phyloP scores from a whole-genome alignment of 1,284 basidiomycete species.

The Takashimella koratensis region DNA sequence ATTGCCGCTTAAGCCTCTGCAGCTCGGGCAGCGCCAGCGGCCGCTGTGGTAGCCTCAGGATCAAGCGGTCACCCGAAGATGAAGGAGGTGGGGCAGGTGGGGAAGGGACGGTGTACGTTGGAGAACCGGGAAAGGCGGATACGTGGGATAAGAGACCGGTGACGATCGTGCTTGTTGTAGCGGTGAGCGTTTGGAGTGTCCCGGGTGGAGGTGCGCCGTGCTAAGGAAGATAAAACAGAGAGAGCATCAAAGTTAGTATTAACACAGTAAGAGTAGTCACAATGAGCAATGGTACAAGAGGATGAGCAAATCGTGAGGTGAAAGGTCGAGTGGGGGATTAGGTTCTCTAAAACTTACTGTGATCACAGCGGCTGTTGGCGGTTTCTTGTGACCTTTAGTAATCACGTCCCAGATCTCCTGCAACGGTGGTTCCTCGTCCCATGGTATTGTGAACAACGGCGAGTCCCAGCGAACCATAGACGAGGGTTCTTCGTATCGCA shows the following conservation, averaged over 20 bases:
- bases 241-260: constrained; percentile 2
- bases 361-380: constrained; percentile 81
- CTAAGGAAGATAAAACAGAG: constrained; percentile 48
- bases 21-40: constrained; percentile 75
- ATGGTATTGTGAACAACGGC: constrained; percentile 79
- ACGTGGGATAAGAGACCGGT: constrained; percentile 59
- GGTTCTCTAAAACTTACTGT: constrained; percentile 56
- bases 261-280: background rate
- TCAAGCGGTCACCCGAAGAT: constrained; percentile 12
- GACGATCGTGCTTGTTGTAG: constrained; percentile 64
- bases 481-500: constrained; percentile 91
- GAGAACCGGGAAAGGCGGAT: constrained; percentile 54
- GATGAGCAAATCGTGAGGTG: constrained; percentile 1
- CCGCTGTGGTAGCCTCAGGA: constrained; percentile 62
- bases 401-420: constrained; percentile 77
- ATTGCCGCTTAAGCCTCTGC: constrained; percentile 81
- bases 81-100: constrained; percentile 52
- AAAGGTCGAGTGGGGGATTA: constrained; percentile 2
- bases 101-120: constrained; percentile 57
- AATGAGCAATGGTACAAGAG: background rate
- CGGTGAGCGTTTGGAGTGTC: constrained; percentile 72
- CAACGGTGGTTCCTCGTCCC: constrained; percentile 63
- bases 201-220: constrained; percentile 72
- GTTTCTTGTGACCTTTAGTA: constrained; percentile 72
- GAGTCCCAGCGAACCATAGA: constrained; percentile 98